These are phyloP conservation scores for Gryganskiella cystojenkinii DNA, from an alignment of 192 early-diverging fungal genomes.

Conservation along the genomic window DNA sequence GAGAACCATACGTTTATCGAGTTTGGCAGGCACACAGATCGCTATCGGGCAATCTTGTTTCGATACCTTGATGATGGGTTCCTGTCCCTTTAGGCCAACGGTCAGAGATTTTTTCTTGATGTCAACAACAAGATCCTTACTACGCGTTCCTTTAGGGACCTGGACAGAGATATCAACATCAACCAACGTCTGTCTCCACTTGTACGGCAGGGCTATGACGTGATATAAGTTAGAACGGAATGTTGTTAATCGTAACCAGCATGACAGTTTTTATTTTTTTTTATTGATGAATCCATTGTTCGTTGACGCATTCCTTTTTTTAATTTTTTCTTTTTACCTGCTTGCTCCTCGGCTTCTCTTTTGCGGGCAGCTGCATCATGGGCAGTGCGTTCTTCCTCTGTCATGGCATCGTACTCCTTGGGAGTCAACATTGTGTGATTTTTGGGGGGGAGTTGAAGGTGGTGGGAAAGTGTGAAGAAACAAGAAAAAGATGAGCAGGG, in stretches of 20 bases:
- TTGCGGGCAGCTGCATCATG: conserved; percentile 53
- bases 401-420: conserved; percentile 60
- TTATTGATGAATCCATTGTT: no score
- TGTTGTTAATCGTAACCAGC: neutral
- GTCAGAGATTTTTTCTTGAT: conserved; percentile 75
- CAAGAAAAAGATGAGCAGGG: neutral
- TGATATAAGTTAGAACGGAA: conserved; percentile 8
- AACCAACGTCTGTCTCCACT: conserved; percentile 84
- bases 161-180: conserved; percentile 83
- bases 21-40: neutral
- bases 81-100: conserved; percentile 76
- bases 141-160: conserved; percentile 78
- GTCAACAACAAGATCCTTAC: conserved; percentile 70
- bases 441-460: neutral
- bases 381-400: conserved; percentile 58
- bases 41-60: no score
- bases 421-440: conserved; percentile 15
- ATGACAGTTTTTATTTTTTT: neutral
- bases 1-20: neutral
- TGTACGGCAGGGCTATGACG: conserved; percentile 80
- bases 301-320: no score
- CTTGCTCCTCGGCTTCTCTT: conserved; percentile 68
- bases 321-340: conserved; percentile 24
- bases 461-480: neutral
- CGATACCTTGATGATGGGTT: conserved; percentile 76